Evolutionary conservation across 2,329 filamentous ascomycete genomes (phyloP).

Genomic region (Sphaerulina populicola): DNA sequence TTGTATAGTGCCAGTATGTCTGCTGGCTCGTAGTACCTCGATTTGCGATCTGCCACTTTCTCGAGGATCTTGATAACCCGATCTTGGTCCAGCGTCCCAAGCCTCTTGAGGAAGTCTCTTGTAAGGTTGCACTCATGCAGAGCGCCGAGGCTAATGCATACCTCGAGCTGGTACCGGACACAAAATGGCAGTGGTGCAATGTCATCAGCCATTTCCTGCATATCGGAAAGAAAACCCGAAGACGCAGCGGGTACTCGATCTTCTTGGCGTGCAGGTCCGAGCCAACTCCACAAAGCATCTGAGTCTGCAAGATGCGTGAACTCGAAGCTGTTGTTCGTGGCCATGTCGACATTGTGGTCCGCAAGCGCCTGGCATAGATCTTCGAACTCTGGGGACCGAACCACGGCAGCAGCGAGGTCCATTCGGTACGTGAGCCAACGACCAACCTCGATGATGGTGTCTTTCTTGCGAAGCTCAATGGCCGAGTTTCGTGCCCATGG

Average conservation of each 20-base stretch:
- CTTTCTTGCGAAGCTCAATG: slow-evolving; percentile 41
- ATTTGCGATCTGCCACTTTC: slow-evolving; percentile 58
- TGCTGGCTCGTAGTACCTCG: slow-evolving; percentile 61
- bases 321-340: slow-evolving; percentile 39
- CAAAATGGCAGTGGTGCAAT: slow-evolving; percentile 46
- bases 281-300: slow-evolving; percentile 12
- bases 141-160: slow-evolving; percentile 72
- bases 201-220: slow-evolving; percentile 18
- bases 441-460: slow-evolving; percentile 53
- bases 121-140: slow-evolving; percentile 69
- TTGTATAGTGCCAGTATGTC: slow-evolving; percentile 53
- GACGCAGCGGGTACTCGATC: neutral
- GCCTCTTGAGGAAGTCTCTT: slow-evolving; percentile 54
- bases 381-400: slow-evolving; percentile 15
- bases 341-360: slow-evolving; percentile 63
- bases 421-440: slow-evolving; percentile 54
- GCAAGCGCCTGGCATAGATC: slow-evolving; percentile 47
- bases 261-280: neutral
- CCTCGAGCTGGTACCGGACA: slow-evolving; percentile 84
- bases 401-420: slow-evolving; percentile 33
- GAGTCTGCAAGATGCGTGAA: slow-evolving; percentile 24
- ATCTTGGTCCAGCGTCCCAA: slow-evolving; percentile 45
- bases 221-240: slow-evolving; percentile 6
- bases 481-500: slow-evolving; percentile 4
- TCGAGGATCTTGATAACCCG: slow-evolving; percentile 61